A percentile compares a stretch with the other conserved stretches of the same genome.
phyloP scores from a whole-genome alignment of 495 filamentous ascomycete species.

The Penicillium antarcticum region DNA sequence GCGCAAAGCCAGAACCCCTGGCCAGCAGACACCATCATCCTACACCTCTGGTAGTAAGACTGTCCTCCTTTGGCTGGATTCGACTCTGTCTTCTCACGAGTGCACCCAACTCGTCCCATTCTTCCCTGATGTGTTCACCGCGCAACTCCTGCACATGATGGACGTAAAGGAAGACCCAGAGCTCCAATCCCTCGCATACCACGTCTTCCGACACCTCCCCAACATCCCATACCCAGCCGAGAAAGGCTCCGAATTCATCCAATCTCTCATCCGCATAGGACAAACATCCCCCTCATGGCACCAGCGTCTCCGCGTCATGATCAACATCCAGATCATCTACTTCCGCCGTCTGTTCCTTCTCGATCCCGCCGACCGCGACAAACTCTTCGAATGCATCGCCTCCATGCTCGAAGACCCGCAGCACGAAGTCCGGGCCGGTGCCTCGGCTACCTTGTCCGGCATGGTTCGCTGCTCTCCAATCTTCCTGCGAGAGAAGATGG shows the following conservation, averaged over 20 bases:
- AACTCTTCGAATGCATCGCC: slow-evolving; percentile 83
- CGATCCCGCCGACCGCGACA: slow-evolving; percentile 66
- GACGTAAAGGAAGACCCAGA: slow-evolving; percentile 98
- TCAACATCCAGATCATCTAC: slow-evolving; percentile 99
- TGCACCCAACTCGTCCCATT: slow-evolving; percentile 88
- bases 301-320: slow-evolving; percentile 90
- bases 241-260: slow-evolving; percentile 79
- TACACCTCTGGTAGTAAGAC: slow-evolving; percentile 98
- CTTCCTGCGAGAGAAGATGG: slow-evolving; percentile 69
- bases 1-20: slow-evolving; percentile 78
- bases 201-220: slow-evolving; percentile 93
- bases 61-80: slow-evolving; percentile 91
- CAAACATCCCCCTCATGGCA: slow-evolving; percentile 89
- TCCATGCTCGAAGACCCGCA: slow-evolving; percentile 92
- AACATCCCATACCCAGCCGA: slow-evolving; percentile 91
- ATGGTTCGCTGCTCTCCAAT: slow-evolving; percentile 98
- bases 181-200: slow-evolving; percentile 89
- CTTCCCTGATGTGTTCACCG: slow-evolving; percentile 86
- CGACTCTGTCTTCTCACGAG: slow-evolving; percentile 83
- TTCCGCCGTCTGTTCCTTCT: slow-evolving; percentile 97
- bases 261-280: slow-evolving; percentile 83
- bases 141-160: slow-evolving; percentile 98
- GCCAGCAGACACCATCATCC: slow-evolving; percentile 87
- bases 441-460: slow-evolving; percentile 84
- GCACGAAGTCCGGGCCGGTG: slow-evolving; percentile 91